Evolutionary conservation across 768 basidiomycete species (phyloP), one percentile per base, ranked within the genome.

Genomic region (Neoboletus brunneissimus): DNA sequence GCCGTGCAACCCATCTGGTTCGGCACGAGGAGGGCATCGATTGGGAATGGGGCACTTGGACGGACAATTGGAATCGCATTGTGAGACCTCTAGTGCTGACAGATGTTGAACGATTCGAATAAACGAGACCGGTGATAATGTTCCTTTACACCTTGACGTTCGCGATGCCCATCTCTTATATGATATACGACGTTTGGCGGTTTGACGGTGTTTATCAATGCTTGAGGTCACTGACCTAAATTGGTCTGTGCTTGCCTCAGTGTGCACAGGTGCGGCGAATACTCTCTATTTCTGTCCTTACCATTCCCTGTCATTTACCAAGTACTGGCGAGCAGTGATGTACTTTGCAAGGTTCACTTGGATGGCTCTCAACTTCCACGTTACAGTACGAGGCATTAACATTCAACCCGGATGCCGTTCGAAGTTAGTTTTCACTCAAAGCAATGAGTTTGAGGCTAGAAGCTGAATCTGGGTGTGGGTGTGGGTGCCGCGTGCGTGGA

Each of bases 51-150:
- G 73, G 77, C 23, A 82, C 82, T 0, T 98, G 94, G 94, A 79
- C 86, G 54, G 84, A 92, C 52, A 94, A 94, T 64, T 98, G 94
- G 94, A 79, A 81, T 48, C 75, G 73, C 43, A 76, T 82, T 20
- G 76, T 96, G 51, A 76, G 76, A 65, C 90, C 89, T 16, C 66
- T 93, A 34, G 64, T 81, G 23, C 53, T 78, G 50, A 64, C 53
- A 29, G 72, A 76, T 45, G 72, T 65, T 31, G 60, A 56, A 47
- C 60, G 60, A 20, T 60, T 64, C 41, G 60, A 65, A 47, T 71
- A 49, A 48, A 48, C 23, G 43, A 34, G 37, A 22, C 23, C 20
- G 7, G 27, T 52, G n/a, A 25, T 4, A 22, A 40, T 18, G 37
- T 32, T 32, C 25, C 16, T 11, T 41, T 41, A 41, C n/a, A 7